A percentile compares a stretch with the other conserved stretches of the same genome.
phyloP scores from a whole-genome alignment of 2,329 filamentous ascomycete species.

The Trichoderma afroharzianum region DNA sequence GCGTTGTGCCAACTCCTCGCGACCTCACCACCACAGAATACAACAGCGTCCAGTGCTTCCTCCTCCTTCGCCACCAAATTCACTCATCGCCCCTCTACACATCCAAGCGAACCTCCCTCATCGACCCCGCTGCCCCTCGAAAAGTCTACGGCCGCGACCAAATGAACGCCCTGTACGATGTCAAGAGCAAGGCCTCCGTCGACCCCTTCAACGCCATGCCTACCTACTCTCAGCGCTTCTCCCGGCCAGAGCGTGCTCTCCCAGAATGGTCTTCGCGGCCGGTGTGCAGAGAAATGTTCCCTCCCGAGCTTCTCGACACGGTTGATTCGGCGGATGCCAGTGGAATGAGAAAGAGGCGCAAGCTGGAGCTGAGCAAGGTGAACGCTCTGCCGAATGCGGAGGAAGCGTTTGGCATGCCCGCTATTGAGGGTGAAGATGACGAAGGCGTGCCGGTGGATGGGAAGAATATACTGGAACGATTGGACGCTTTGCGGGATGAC shows the following conservation, averaged over 20 bases:
- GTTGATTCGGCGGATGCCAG: conserved; percentile 40
- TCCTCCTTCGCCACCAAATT: conserved; percentile 55
- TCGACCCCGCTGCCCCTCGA: conserved; percentile 39
- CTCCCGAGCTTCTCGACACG: conserved; percentile 52
- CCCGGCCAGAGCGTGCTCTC: conserved; percentile 48
- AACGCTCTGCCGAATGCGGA: conserved; percentile 48
- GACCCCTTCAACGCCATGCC: conserved; percentile 58
- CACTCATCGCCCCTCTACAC: conserved; percentile 56
- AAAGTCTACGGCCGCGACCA: conserved; percentile 56
- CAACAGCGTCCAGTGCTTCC: conserved; percentile 47
- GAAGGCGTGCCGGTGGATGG: conserved; percentile 32
- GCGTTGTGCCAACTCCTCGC: conserved; percentile 45
- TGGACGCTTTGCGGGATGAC: conserved; percentile 48
- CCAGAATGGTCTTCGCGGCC: conserved; percentile 51
- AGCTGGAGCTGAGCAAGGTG: conserved; percentile 45
- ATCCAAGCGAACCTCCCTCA: conserved; percentile 43
- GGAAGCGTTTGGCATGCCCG: conserved; percentile 45
- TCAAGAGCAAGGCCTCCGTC: conserved; percentile 52
- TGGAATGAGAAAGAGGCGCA: conserved; percentile 41
- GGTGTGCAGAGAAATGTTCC: conserved; percentile 53
- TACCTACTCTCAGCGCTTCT: conserved; percentile 56
- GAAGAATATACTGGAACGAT: conserved; percentile 40
- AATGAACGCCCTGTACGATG: conserved; percentile 53
- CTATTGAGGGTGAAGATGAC: conserved; percentile 28
- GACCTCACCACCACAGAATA: conserved; percentile 43